These are phyloP conservation scores for Tricholoma terreum DNA, from an alignment of 768 basidiomycete genomes.

Conservation along the genomic window DNA sequence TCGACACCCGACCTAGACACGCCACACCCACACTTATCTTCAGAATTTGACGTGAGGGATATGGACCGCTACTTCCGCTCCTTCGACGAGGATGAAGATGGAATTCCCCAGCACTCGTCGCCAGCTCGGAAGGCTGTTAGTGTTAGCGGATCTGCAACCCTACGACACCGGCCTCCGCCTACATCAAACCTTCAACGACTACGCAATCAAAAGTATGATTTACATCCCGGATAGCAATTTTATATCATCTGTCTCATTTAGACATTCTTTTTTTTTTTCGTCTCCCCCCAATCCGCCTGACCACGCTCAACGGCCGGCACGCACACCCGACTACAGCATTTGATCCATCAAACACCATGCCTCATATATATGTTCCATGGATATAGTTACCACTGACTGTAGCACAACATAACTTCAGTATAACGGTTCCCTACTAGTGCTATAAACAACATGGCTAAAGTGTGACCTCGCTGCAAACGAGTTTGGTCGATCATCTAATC, in stretches of 20 bases:
- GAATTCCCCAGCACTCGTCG: not conserved
- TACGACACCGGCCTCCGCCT: not conserved
- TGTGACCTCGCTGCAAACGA: too few species aligned
- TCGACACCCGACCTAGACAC: not conserved
- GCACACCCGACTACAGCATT: too few species aligned
- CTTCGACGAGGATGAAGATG: conserved; percentile 14
- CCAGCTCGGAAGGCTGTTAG: not conserved
- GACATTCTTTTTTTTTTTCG: not conserved
- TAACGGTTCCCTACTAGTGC: too few species aligned
- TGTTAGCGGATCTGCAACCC: not conserved
- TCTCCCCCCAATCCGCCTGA: not conserved
- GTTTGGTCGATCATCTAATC: too few species aligned
- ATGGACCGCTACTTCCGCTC: conserved; percentile 72
- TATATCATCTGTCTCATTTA: not conserved
- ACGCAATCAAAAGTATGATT: not conserved
- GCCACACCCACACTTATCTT: conserved; percentile 25
- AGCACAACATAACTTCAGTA: too few species aligned
- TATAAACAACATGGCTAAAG: too few species aligned
- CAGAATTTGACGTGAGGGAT: conserved; percentile 62
- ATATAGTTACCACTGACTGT: too few species aligned
- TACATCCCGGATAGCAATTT: not conserved
- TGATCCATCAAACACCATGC: too few species aligned
- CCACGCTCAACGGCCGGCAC: too few species aligned
- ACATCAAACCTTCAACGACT: not conserved
- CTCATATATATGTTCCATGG: too few species aligned